Evolutionary conservation across 495 filamentous ascomycete genomes (phyloP), one percentile per base, ranked within the genome.

Genomic region (Penicillium cinerascens): DNA sequence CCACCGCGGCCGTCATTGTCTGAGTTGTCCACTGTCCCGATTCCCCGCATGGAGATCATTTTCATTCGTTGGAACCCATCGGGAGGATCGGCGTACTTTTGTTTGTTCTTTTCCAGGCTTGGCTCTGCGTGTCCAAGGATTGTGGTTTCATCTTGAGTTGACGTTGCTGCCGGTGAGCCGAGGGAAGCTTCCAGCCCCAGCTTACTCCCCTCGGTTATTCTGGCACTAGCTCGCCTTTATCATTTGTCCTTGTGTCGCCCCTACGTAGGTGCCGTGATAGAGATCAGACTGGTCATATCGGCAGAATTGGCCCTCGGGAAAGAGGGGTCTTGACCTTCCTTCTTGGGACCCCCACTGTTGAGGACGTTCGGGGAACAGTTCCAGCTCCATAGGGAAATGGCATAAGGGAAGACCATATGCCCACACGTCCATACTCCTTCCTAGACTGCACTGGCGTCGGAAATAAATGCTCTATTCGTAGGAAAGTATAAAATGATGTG

Each of bases 1-100:
- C n/a, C 38, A 39, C 33, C 35, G 10, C 23, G 43, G 43, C 25
- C 42, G 1, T 2, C 15, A 33, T 43, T 5, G 20, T 39, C n/a
- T 39, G n/a, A 6, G 22, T 13, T 25, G 41, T 33, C 20, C 26
- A 41, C 25, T 17, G 26, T 35, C 16, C 25, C 37, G 47, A 25
- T 42, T 42, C 43, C 50, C 42, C 50, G 43, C 37, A 42, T 47
- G 23, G 35, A 13, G 23, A 52, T 42, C 50, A 13, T 3, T 33
- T 11, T 11, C 29, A 11, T 33, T 33, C 41, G 16, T 16, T 43
- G 13, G 21, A 8, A 43, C 5, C 41, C 8, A 20, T 25, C 3
- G 41, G 15, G 7, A 41, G 38, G 38, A 18, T 41, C 38, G 1
- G 16, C 43, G 16, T 46, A 16, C 26, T 35, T 35, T 35, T 35